Evolutionary conservation across 2,329 filamentous ascomycete genomes (phyloP).

Genomic region (Ophiostoma novo-ulmi): DNA sequence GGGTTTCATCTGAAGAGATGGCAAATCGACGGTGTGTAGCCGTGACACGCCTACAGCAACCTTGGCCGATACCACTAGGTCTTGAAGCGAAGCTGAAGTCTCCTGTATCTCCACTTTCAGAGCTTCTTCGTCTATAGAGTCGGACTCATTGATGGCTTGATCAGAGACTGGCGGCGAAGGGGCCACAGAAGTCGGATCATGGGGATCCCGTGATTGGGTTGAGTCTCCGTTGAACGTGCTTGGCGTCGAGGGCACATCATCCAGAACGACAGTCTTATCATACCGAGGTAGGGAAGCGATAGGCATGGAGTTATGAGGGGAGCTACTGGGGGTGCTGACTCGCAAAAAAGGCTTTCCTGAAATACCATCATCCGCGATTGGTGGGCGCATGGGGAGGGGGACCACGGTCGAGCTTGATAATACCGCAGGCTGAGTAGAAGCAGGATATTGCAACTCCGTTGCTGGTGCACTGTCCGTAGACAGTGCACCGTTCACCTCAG

Average conservation of each 20-base stretch:
- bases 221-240: background rate
- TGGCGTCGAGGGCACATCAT: background rate
- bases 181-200: background rate
- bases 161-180: background rate
- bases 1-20: constrained; percentile 80
- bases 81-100: background rate
- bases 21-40: constrained; percentile 80
- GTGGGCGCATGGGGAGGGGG: constrained; percentile 29
- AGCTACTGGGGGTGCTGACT: constrained; percentile 37
- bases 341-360: constrained; percentile 51
- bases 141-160: background rate
- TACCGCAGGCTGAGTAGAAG: background rate
- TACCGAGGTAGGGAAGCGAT: constrained; percentile 30
- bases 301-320: constrained; percentile 30
- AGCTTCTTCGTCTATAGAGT: background rate
- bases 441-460: background rate
- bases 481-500: background rate
- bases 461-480: background rate
- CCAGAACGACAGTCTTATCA: constrained; percentile 13
- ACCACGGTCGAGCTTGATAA: background rate
- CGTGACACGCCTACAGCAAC: constrained; percentile 86
- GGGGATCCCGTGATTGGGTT: background rate
- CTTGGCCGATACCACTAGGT: constrained; percentile 38
- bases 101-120: constrained; percentile 11
- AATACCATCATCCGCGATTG: constrained; percentile 45